phyloP scores from a whole-genome alignment of 2,329 filamentous ascomycete species.

The Lithohypha guttulata region DNA sequence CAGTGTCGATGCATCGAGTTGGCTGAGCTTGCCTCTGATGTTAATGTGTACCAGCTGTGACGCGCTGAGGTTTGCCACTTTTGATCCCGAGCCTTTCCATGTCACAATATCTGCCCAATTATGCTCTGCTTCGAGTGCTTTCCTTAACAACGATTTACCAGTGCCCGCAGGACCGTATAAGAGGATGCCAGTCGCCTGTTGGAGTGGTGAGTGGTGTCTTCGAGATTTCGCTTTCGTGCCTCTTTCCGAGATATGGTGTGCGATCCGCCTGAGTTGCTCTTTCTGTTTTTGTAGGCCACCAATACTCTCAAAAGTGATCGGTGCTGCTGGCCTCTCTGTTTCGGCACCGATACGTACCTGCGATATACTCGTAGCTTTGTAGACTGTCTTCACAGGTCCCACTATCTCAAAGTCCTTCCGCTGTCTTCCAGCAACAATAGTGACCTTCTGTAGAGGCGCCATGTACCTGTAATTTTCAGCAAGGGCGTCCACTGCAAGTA shows the following conservation, averaged over 20 bases:
- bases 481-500: slow-evolving; percentile 41
- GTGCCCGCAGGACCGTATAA: slow-evolving; percentile 75
- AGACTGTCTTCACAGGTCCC: background rate
- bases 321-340: slow-evolving; percentile 2
- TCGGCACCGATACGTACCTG: slow-evolving; percentile 5
- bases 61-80: slow-evolving; percentile 32
- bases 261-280: slow-evolving; percentile 13
- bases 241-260: slow-evolving; percentile 6
- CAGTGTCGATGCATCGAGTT: background rate
- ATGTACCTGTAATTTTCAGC: slow-evolving; percentile 28
- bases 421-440: slow-evolving; percentile 19
- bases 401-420: slow-evolving; percentile 21
- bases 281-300: slow-evolving; percentile 14
- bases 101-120: slow-evolving; percentile 60
- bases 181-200: slow-evolving; percentile 47
- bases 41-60: slow-evolving; percentile 15
- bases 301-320: slow-evolving; percentile 10
- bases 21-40: background rate
- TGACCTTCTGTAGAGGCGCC: slow-evolving; percentile 18
- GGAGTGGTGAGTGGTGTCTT: slow-evolving; percentile 21
- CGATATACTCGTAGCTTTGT: slow-evolving; percentile 2
- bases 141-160: slow-evolving; percentile 67
- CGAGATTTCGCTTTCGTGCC: background rate
- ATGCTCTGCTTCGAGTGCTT: slow-evolving; percentile 50
- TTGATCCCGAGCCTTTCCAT: slow-evolving; percentile 31